phyloP scores from a whole-genome alignment of 202 grass and related monocot genomes.

The Zizania palustris region DNA sequence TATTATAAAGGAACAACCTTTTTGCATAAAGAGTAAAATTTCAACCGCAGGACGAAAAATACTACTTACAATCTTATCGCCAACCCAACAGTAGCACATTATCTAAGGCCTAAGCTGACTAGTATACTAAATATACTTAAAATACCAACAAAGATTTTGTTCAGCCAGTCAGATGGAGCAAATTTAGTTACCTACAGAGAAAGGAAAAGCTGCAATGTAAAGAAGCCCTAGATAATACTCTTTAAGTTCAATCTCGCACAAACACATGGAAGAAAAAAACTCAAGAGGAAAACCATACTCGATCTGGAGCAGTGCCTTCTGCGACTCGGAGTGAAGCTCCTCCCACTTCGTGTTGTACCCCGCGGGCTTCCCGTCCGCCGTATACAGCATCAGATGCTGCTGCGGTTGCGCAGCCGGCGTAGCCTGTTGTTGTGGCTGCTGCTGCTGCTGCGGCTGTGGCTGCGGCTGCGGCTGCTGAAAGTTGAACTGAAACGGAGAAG shows the following conservation, averaged over 20 bases:
- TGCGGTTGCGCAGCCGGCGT: slow-evolving; percentile 7
- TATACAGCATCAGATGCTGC: slow-evolving; percentile 69
- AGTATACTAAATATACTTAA: neutral
- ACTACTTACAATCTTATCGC: neutral
- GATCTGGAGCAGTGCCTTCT: slow-evolving; percentile 87
- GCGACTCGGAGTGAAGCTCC: slow-evolving; percentile 84
- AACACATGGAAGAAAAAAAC: neutral
- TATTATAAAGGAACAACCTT: neutral
- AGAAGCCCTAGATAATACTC: slow-evolving; percentile 1
- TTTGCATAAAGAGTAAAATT: neutral
- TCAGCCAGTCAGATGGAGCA: slow-evolving; percentile 14
- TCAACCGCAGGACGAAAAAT: slow-evolving; percentile 8
- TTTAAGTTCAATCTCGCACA: slow-evolving; percentile 5
- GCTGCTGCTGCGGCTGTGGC: too few species aligned
- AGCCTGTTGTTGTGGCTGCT: slow-evolving; percentile 33
- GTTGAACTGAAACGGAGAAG: slow-evolving; percentile 52
- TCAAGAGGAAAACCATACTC: slow-evolving; percentile 52
- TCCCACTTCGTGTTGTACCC: slow-evolving; percentile 86
- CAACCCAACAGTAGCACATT: neutral
- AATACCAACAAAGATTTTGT: neutral
- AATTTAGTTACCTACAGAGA: neutral
- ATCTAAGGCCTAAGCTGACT: neutral
- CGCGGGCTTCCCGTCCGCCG: slow-evolving; percentile 62
- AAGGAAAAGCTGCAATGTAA: neutral
- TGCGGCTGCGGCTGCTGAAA: slow-evolving; percentile 47